Evolutionary conservation across 1,284 basidiomycete genomes (phyloP).

Genomic region (Grifola frondosa): DNA sequence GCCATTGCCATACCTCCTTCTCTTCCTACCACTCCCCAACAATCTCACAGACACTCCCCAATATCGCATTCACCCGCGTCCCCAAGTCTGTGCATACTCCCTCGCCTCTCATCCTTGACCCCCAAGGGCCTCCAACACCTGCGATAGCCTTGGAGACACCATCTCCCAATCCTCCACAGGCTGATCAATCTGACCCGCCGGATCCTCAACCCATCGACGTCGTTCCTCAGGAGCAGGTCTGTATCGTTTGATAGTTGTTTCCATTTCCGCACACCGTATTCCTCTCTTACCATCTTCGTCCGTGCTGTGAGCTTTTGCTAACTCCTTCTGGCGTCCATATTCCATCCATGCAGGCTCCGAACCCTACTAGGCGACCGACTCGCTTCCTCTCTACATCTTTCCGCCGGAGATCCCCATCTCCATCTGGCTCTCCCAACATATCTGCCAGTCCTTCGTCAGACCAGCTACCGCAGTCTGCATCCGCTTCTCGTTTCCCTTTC

Average conservation of each 20-base stretch:
- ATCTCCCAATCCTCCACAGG: conserved; percentile 8
- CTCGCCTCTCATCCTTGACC: conserved; percentile 8
- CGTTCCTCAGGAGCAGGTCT: conserved; percentile 29
- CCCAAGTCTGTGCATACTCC: conserved; percentile 8
- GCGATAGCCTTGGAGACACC: conserved; percentile 20
- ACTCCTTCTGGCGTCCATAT: conserved; percentile 2
- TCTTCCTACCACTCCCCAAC: conserved; percentile 8
- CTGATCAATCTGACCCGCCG: conserved; percentile 7
- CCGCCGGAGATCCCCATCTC: conserved; percentile 27
- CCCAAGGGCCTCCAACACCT: conserved; percentile 17
- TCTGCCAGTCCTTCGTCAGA: conserved; percentile 13
- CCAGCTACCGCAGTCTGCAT: conserved; percentile 11
- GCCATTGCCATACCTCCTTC: conserved; percentile 26
- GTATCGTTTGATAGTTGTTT: conserved; percentile 16
- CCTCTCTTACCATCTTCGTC: conserved; percentile 5
- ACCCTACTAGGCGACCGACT: conserved; percentile 27
- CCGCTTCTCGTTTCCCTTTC: conserved; percentile 24
- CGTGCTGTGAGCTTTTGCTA: conserved; percentile 6
- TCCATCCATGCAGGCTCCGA: conserved; percentile 19
- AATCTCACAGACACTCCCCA: conserved; percentile 12
- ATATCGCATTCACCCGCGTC: conserved; percentile 9
- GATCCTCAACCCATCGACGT: conserved; percentile 2
- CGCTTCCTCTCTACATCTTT: conserved; percentile 30
- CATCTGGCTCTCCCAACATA: conserved; percentile 15
- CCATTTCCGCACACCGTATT: conserved; percentile 3